Conservation (phyloP, 306 rosid species). For the Arachis stenosperma region DNA sequence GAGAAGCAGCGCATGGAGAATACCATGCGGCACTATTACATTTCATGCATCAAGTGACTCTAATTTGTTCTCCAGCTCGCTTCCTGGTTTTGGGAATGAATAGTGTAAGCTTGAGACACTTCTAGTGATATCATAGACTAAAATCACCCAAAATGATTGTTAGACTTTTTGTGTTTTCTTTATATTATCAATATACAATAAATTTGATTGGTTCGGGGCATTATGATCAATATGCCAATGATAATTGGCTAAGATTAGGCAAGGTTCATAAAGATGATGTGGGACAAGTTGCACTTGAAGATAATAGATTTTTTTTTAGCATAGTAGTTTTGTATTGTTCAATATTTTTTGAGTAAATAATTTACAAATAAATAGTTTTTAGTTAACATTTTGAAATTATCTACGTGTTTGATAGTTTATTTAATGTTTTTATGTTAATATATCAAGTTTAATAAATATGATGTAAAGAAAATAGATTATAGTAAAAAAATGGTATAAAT, state of each 20-base stretch:
- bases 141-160: conserved; percentile 15
- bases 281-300: conserved; percentile 54
- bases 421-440: too few relatives aligned
- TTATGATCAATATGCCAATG: conserved; percentile 49
- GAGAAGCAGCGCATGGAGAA: conserved; percentile 61
- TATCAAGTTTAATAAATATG: too few relatives aligned
- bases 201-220: conserved; percentile 51
- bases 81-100: conserved; percentile 70
- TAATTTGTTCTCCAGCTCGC: conserved; percentile 74
- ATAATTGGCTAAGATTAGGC: conserved; percentile 45
- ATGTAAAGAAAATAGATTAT: too few relatives aligned
- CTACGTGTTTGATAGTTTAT: too few relatives aligned
- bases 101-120: conserved; percentile 52
- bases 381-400: too few relatives aligned
- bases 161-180: conserved; percentile 12
- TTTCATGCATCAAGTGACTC: conserved; percentile 56
- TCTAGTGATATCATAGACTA: conserved; percentile 6
- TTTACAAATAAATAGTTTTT: too few relatives aligned
- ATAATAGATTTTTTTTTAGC: not conserved
- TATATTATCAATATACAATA: conserved; percentile 49
- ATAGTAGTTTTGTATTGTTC: too few relatives aligned
- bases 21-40: conserved; percentile 39
- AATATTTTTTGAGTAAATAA: too few relatives aligned
- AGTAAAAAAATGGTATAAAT: too few relatives aligned
- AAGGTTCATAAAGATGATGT: conserved; percentile 44